Percentiles rank a stretch among this genome's conserved stretches.
Evolutionary conservation across 2,329 filamentous ascomycete species (phyloP).

Genomic region (Annulohypoxylon truncatum): DNA sequence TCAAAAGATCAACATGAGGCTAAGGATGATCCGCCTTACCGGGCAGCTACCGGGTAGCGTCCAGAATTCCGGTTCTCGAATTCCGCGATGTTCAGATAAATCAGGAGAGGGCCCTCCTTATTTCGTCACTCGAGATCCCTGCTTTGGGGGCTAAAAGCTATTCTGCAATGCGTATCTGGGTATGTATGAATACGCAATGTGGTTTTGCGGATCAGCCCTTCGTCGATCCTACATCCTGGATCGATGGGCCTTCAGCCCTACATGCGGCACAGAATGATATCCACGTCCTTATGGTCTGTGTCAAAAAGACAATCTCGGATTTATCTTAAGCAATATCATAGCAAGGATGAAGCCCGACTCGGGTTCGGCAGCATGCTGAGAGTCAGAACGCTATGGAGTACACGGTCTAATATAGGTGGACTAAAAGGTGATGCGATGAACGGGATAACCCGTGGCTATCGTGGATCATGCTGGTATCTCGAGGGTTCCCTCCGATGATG

Average conservation of each 20-base stretch:
- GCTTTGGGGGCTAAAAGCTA: conserved; percentile 3
- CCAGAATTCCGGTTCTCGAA: background rate
- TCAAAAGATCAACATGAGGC: conserved; percentile 6
- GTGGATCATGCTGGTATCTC: conserved; percentile 6
- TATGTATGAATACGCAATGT: background rate
- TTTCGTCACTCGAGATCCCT: background rate
- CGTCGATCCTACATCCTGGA: conserved; percentile 16
- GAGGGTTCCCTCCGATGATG: background rate
- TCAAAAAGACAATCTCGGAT: background rate
- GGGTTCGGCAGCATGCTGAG: background rate
- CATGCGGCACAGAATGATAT: background rate
- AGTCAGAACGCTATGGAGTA: background rate
- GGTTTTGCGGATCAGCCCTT: background rate
- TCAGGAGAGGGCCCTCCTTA: background rate
- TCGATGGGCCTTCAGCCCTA: conserved; percentile 23
- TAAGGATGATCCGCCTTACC: conserved; percentile 16
- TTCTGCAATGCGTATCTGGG: background rate
- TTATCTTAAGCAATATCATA: background rate
- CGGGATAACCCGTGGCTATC: conserved; percentile 4
- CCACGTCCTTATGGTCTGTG: conserved; percentile 1
- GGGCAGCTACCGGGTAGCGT: background rate
- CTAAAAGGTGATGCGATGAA: background rate
- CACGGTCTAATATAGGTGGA: conserved; percentile 9
- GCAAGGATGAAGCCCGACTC: conserved; percentile 1
- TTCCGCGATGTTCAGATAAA: conserved; percentile 1